A percentile compares a stretch with the other conserved stretches of the same genome.
Conservation (phyloP, 1,284 basidiomycete species). For the Fistulina hepatica region DNA sequence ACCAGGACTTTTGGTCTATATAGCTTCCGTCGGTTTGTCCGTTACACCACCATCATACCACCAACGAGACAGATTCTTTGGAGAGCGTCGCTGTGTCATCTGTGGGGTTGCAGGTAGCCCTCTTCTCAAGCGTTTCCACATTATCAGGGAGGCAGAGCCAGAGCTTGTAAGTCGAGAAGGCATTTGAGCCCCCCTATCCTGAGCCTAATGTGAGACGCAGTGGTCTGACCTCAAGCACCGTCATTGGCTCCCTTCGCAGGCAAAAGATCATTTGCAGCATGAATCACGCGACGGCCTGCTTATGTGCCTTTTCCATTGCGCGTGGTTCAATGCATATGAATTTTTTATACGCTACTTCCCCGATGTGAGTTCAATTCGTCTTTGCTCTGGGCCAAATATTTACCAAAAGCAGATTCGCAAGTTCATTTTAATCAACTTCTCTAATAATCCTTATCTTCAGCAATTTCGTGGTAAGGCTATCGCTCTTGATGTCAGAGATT, state of each 20-base stretch:
- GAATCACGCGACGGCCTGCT: slow-evolving; percentile 17
- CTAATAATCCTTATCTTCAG: slow-evolving; percentile 6
- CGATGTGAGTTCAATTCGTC: slow-evolving; percentile 13
- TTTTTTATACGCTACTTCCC: slow-evolving; percentile 18
- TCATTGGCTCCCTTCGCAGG: slow-evolving; percentile 15
- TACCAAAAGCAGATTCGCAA: slow-evolving; percentile 11
- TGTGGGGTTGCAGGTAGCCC: background rate
- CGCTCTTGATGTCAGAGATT: slow-evolving; percentile 15
- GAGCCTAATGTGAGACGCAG: slow-evolving; percentile 10
- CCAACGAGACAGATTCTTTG: background rate
- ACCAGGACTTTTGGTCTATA: too few species aligned
- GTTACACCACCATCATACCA: too few species aligned
- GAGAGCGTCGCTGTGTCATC: background rate
- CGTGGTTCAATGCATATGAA: slow-evolving; percentile 14
- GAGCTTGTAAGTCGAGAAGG: slow-evolving; percentile 13
- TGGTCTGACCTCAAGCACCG: slow-evolving; percentile 14
- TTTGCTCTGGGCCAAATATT: slow-evolving; percentile 8
- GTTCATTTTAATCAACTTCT: slow-evolving; percentile 19
- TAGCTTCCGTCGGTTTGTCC: too few species aligned
- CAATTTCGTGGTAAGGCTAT: slow-evolving; percentile 18
- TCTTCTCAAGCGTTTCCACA: slow-evolving; percentile 12
- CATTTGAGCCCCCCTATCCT: slow-evolving; percentile 4
- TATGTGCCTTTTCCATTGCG: slow-evolving; percentile 15
- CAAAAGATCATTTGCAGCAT: slow-evolving; percentile 14
- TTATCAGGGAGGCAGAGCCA: slow-evolving; percentile 10